Conservation (phyloP, 2,329 filamentous ascomycete species). For the Lachnellula occidentalis region DNA sequence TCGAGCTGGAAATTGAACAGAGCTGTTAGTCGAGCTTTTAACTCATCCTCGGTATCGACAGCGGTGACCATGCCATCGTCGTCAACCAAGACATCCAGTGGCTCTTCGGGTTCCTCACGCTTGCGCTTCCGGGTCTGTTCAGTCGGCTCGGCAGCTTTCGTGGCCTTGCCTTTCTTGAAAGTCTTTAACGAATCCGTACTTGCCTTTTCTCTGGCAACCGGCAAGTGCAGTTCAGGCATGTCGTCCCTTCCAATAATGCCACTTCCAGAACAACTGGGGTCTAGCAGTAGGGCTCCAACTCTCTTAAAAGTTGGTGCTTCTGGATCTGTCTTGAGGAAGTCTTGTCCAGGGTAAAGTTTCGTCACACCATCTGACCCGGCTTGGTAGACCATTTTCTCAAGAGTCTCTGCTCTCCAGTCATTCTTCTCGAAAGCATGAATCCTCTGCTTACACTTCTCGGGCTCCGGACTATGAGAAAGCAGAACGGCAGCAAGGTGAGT, state of each 20-base stretch:
- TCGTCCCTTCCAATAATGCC: constrained; percentile 89
- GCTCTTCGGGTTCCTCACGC: constrained; percentile 24
- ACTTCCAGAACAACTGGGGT: constrained; percentile 93
- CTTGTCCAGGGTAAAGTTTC: constrained; percentile 64
- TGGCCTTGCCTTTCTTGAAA: constrained; percentile 19
- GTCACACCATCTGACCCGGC: constrained; percentile 67
- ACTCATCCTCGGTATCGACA: constrained; percentile 48
- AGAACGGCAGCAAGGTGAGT: constrained; percentile 83
- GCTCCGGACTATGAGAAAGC: constrained; percentile 29
- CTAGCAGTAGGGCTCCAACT: constrained; percentile 80
- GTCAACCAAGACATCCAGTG: constrained; percentile 39
- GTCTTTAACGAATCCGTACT: constrained; percentile 33
- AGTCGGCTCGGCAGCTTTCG: constrained; percentile 15
- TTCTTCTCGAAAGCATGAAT: constrained; percentile 83
- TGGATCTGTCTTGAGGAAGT: constrained; percentile 77
- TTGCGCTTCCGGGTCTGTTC: constrained; percentile 27
- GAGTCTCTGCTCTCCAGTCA: constrained; percentile 60
- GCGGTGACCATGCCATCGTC: constrained; percentile 51
- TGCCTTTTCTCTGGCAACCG: constrained; percentile 27
- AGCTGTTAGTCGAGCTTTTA: constrained; percentile 61
- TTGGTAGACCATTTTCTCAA: constrained; percentile 77
- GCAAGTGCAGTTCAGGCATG: constrained; percentile 62
- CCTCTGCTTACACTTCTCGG: constrained; percentile 32
- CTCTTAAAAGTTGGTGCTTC: constrained; percentile 51
- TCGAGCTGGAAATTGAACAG: constrained; percentile 77